Evolutionary conservation across 2,329 filamentous ascomycete genomes (phyloP), one percentile per base, ranked within the genome.

Genomic region (Talaromyces sp.): DNA sequence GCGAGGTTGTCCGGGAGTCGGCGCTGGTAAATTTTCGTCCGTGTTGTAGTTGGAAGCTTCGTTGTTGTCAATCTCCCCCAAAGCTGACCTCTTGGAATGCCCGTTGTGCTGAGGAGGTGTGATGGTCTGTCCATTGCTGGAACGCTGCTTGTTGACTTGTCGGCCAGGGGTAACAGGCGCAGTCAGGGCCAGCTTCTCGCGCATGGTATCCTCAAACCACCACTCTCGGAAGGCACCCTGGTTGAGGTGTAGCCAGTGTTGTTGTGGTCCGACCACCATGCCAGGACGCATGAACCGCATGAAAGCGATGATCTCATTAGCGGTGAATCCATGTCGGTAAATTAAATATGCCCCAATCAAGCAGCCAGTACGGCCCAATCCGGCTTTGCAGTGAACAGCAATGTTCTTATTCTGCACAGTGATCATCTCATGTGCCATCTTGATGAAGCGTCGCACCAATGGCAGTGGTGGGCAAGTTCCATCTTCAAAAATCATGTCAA

Each of bases 401-500:
- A 99, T 97, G 54, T 90, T 91, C 84, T 93, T 93, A 80, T 93
- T 92, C 81, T 90, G 91, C 60, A 93, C 85, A 0, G 89, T 93
- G 74, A 99, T 99, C 79, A 90, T 97, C 75, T 96, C 91, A 74
- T 98, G 95, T 1, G 95, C 93, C 66, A 99, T 85, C 70, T 92
- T 92, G 78, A 99, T 94, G 76, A 99, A 99, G 75, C 93, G 93
- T 70, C 92, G 89, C 33, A 99, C 95, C n/a, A 93, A 89, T 19
- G 87, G 87, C 61, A 99, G 83, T 1, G 92, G 89, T 24, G 95
- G 95, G 77, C 95, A 99, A 3, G 95, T 99, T 69, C 95, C 95
- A 72, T 99, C 95, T 73, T 98, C 95, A 74, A 99, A 99, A 73
- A 99, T 98, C 95, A 99, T 99, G 80, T 99, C 95, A 47, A 98